Percentiles rank a stretch among this genome's conserved stretches.
Conservation (phyloP, 1,139 yeast genomes). For the Yamadazyma dendronema region DNA sequence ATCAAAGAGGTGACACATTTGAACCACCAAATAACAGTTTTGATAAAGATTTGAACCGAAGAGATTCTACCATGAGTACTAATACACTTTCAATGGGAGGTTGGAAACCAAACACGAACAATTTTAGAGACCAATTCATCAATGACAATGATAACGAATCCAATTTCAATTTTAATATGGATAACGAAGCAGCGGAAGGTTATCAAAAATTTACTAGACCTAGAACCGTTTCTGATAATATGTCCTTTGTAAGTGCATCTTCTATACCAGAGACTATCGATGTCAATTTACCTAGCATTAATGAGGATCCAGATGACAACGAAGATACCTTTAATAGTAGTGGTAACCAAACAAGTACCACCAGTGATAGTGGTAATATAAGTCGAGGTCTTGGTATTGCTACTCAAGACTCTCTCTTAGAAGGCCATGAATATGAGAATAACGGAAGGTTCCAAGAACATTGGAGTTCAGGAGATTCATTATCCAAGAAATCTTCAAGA, state of each 20-base stretch:
- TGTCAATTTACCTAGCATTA: conserved; percentile 36
- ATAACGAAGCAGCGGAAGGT: conserved; percentile 20
- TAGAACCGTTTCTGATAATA: conserved; percentile 26
- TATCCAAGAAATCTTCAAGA: conserved; percentile 2
- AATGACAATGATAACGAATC: conserved; percentile 47
- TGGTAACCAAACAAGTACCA: conserved; percentile 5
- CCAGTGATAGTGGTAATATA: conserved; percentile 1
- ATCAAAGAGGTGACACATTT: conserved; percentile 11
- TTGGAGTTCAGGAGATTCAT: conserved; percentile 21
- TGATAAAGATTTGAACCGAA: conserved; percentile 19
- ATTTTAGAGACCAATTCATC: conserved; percentile 50
- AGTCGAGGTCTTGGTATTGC: conserved; percentile 13
- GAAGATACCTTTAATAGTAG: conserved; percentile 17
- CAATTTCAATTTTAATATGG: conserved; percentile 31
- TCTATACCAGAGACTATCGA: conserved; percentile 48
- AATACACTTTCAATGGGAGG: conserved; percentile 46
- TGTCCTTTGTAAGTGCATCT: conserved; percentile 26
- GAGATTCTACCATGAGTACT: conserved; percentile 39
- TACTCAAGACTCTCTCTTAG: conserved; percentile 29
- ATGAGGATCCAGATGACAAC: conserved; percentile 33
- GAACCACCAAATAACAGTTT: conserved; percentile 10
- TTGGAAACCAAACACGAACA: conserved; percentile 53
- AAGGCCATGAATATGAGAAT: conserved; percentile 20
- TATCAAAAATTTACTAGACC: conserved; percentile 37
- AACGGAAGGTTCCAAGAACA: conserved; percentile 30